Conservation (phyloP, 2,329 filamentous ascomycete genomes). For the Keithomyces neogunnii region DNA sequence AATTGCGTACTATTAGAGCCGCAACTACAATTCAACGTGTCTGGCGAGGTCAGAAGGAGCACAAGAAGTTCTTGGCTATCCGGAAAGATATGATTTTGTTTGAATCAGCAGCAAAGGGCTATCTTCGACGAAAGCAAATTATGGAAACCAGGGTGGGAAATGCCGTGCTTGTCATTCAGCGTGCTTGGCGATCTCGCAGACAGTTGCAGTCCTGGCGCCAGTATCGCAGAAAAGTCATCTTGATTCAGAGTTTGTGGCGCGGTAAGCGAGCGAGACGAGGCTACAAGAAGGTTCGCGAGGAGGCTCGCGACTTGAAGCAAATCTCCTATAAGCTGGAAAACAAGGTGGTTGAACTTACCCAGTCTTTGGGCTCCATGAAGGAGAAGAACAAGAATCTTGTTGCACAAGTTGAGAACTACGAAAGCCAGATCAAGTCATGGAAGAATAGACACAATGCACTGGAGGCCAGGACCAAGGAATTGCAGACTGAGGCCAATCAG, state of each 20-base stretch:
- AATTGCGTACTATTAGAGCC: slow-evolving; percentile 74
- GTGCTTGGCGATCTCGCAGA: slow-evolving; percentile 75
- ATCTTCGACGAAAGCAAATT: slow-evolving; percentile 80
- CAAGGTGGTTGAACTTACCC: slow-evolving; percentile 97
- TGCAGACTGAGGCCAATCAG: slow-evolving; percentile 95
- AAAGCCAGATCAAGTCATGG: slow-evolving; percentile 93
- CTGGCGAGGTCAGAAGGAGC: slow-evolving; percentile 87
- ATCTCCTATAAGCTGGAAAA: slow-evolving; percentile 99
- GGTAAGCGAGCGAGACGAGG: slow-evolving; percentile 70
- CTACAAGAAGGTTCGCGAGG: slow-evolving; percentile 89
- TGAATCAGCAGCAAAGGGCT: slow-evolving; percentile 87
- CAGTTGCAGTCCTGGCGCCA: slow-evolving; percentile 76
- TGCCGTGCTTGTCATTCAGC: slow-evolving; percentile 82
- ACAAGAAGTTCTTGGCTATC: slow-evolving; percentile 69
- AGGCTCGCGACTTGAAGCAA: slow-evolving; percentile 96
- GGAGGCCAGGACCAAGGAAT: slow-evolving; percentile 82
- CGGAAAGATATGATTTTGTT: slow-evolving; percentile 79
- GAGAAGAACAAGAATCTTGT: slow-evolving; percentile 85
- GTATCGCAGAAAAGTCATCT: slow-evolving; percentile 80
- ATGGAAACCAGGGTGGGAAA: slow-evolving; percentile 91
- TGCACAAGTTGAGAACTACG: slow-evolving; percentile 89
- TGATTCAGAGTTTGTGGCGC: slow-evolving; percentile 90
- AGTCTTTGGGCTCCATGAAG: slow-evolving; percentile 86
- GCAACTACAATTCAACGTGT: slow-evolving; percentile 92
- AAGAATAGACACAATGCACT: slow-evolving; percentile 85